Evolutionary conservation across 192 early-diverging fungal species (phyloP).

Genomic region (Gryganskiella cystojenkinii): DNA sequence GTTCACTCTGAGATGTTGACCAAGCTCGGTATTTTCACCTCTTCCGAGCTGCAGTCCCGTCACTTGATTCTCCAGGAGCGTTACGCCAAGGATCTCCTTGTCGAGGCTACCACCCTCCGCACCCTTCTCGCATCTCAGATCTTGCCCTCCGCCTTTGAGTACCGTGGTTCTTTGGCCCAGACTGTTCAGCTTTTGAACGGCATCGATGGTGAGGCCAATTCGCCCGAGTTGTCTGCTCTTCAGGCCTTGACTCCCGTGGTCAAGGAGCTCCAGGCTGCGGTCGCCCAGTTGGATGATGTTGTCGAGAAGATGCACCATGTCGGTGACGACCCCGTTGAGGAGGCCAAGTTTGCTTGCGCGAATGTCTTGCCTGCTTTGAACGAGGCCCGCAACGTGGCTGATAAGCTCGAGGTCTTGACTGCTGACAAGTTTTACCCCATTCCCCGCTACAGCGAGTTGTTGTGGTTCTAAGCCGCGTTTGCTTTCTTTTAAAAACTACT

Average conservation of each 20-base stretch:
- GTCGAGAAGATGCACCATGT: slow-evolving; percentile 64
- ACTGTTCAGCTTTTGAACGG: slow-evolving; percentile 73
- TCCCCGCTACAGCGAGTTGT: slow-evolving; percentile 95
- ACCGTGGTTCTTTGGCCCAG: slow-evolving; percentile 88
- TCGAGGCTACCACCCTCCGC: slow-evolving; percentile 89
- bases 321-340: slow-evolving; percentile 59
- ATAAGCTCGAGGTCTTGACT: slow-evolving; percentile 78
- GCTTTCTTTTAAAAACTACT: no score
- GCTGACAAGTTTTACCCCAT: slow-evolving; percentile 94
- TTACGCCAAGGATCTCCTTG: slow-evolving; percentile 93
- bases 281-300: slow-evolving; percentile 60
- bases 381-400: slow-evolving; percentile 70
- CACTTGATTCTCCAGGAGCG: slow-evolving; percentile 95
- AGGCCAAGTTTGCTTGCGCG: slow-evolving; percentile 68
- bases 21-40: slow-evolving; percentile 82
- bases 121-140: slow-evolving; percentile 83
- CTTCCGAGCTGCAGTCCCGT: slow-evolving; percentile 86
- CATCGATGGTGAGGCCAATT: slow-evolving; percentile 40
- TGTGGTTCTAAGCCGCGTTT: slow-evolving; percentile 53
- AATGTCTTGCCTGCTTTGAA: slow-evolving; percentile 77
- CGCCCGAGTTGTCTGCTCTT: slow-evolving; percentile 76
- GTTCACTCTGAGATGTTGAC: no score
- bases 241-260: slow-evolving; percentile 69
- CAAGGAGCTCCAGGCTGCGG: slow-evolving; percentile 60
- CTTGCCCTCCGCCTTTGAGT: slow-evolving; percentile 84